Base-by-base conservation (phyloP, 163 green algal species). In the Coccomyxa subellipsoidea region DNA sequence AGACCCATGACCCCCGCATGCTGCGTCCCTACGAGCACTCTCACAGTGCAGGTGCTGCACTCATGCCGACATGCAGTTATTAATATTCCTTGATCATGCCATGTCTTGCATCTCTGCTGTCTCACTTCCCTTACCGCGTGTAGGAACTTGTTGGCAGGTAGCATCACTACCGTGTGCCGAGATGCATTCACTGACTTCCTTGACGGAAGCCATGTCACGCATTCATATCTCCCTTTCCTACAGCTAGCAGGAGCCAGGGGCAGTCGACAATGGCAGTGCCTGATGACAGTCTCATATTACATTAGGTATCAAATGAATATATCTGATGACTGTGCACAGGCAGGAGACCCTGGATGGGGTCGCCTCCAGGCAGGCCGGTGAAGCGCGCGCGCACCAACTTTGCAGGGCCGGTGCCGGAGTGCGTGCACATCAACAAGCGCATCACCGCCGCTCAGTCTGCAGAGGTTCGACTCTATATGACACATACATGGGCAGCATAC, bases 351-450 rank as follows among this genome's bases (percentile, higher is more conserved):
- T 1, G 21, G 47, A 8, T 59, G 47, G 47, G 47, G 15, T 59
- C 47, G 47, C 47, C 47, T 18, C 47, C 47, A 59, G 47, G 47
- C 47, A 59, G 47, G 5, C 47, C 47, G 21, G 47, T 59, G 15
- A 59, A 59, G 47, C 47, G 47, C 15, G 15, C 47, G 15, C 47
- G 47, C 47, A 59, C 47, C 47, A 59, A 59, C 47, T 59, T 59
- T 59, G 47, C 47, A 59, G 47, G 47, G 21, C 47, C 47, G 1
- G 31, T 81, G 6, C 66, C 76, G 0, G 76, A 32, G 0, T 86
- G 82, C 10, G 84, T 90, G 39, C 34, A 70, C 75, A 81, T 88
- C 81, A 90, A 90, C 84, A 87, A 84, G 80, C 84, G 87, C 81
- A 88, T 89, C 53, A 86, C 87, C 1, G 40, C 53, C 0, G 76